These are phyloP conservation scores for Puccinia hordei DNA, from an alignment of 1,284 basidiomycete genomes.

Conservation along the genomic window DNA sequence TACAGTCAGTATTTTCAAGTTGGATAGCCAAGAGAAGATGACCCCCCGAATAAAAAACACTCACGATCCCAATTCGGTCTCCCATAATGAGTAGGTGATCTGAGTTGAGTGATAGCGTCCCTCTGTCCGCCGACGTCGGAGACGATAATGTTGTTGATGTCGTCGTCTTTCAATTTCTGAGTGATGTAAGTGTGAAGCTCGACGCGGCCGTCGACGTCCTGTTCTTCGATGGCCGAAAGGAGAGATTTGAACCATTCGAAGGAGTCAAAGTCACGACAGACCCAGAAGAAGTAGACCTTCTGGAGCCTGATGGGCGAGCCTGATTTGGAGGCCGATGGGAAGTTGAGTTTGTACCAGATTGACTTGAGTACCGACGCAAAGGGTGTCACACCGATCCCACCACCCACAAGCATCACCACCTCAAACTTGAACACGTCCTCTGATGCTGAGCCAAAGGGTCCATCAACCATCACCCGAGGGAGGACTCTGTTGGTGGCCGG, in stretches of 20 bases:
- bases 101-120: conserved; percentile 79
- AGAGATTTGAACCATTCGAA: conserved; percentile 94
- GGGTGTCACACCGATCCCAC: conserved; percentile 88
- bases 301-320: conserved; percentile 55
- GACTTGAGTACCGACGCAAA: conserved; percentile 87
- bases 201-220: conserved; percentile 71
- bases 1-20: too few species aligned
- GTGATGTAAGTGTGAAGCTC: conserved; percentile 85
- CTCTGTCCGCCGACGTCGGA: conserved; percentile 80
- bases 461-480: conserved; percentile 77
- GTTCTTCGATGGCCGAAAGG: conserved; percentile 83
- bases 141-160: conserved; percentile 83
- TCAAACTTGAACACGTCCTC: conserved; percentile 74
- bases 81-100: conserved; percentile 88
- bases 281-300: conserved; percentile 60
- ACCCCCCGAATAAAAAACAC: neutral
- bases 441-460: conserved; percentile 64
- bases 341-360: conserved; percentile 93
- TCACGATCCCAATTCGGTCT: conserved; percentile 68
- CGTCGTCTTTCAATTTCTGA: conserved; percentile 79
- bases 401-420: conserved; percentile 53
- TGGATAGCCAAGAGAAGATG: neutral
- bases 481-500: conserved; percentile 69
- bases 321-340: conserved; percentile 58
- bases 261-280: conserved; percentile 59